Evolutionary conservation across 257 asterid species (phyloP).

Genomic region (Solanum pinnatisectum): DNA sequence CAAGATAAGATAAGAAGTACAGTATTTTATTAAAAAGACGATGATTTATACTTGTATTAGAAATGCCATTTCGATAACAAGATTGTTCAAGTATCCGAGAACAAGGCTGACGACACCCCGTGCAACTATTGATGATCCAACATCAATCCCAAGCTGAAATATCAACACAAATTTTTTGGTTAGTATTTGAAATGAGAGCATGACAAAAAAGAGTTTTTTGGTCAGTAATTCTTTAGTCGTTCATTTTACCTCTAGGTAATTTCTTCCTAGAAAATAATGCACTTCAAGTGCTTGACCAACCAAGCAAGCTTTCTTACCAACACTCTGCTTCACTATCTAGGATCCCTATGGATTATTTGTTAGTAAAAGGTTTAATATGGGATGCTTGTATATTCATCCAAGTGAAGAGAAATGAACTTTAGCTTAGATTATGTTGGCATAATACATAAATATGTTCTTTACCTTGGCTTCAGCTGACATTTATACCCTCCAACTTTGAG

Average conservation of each 20-base stretch:
- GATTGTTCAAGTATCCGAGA: neutral
- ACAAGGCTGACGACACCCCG: neutral
- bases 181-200: neutral
- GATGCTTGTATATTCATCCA: neutral
- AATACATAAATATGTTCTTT: neutral
- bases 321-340: neutral
- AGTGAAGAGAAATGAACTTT: neutral
- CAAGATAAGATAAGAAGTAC: neutral
- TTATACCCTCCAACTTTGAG: neutral
- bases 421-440: neutral
- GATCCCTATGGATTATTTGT: neutral
- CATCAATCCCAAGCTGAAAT: neutral
- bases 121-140: neutral
- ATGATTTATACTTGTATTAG: neutral
- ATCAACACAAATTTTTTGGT: neutral
- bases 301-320: neutral
- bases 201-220: neutral
- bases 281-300: neutral
- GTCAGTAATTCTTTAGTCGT: neutral
- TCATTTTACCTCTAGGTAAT: neutral
- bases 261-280: neutral
- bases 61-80: neutral
- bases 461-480: neutral
- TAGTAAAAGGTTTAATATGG: neutral
- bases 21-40: no score